Conservation (phyloP, 352 stramenopile species). For the Thraustochytrium sp. region DNA sequence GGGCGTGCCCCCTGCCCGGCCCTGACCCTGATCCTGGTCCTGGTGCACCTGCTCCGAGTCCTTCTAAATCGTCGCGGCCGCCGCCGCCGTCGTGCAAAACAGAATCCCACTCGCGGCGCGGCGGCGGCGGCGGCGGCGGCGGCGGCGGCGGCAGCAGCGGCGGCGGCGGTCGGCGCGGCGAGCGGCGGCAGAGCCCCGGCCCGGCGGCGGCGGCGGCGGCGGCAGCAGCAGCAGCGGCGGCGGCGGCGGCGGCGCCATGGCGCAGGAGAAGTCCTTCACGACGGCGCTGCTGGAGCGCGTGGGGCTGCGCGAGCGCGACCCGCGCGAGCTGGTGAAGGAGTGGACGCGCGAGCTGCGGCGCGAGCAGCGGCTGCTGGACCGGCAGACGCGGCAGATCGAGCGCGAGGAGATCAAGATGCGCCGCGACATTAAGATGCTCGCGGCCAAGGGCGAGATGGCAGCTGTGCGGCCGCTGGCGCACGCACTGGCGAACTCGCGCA, state of each 20-base stretch:
- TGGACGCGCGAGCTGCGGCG: background rate
- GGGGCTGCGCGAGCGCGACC: background rate
- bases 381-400: background rate
- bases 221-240: no score
- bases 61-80: no score
- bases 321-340: background rate
- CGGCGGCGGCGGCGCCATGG: background rate
- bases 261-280: background rate
- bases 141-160: no score
- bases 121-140: no score
- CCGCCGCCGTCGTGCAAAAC: no score
- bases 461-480: background rate
- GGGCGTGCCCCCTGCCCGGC: no score
- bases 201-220: no score
- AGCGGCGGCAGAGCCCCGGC: no score
- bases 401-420: constrained; percentile 9
- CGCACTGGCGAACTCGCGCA: background rate
- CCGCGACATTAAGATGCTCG: constrained; percentile 26
- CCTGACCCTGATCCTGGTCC: no score
- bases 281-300: background rate
- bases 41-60: no score
- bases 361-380: constrained; percentile 16
- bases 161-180: no score
- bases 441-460: background rate
- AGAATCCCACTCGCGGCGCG: no score